Base-by-base conservation (phyloP, 2,329 filamentous ascomycete genomes). In the Alternaria rosae region DNA sequence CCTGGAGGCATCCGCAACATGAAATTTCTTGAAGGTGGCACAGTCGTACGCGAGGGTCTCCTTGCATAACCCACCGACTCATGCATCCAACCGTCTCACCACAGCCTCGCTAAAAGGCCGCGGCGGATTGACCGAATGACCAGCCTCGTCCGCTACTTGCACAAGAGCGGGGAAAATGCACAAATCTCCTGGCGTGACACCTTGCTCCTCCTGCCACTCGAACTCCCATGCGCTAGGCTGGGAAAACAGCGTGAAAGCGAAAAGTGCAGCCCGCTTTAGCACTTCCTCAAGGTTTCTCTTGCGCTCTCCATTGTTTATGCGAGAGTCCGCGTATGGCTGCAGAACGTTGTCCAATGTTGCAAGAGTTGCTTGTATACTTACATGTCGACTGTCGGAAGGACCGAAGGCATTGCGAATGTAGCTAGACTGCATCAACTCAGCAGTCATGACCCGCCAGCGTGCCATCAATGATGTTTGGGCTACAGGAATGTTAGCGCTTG, bases 111-210 rank as follows among this genome's bases (percentile, higher is more conserved):
- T 76, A 48, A 78, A 77, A 2, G 67, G 61, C 15, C 73, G 61
- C 11, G 77, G 74, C 23, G 71, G 70, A 11, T 42, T 66, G n/a
- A 77, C 47, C n/a, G 54, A 38, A 45, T 71, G 62, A 2, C 75
- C 75, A 11, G 63, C 55, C 32, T 79, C 78, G 44, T 79, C 72
- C 17, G 67, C 62, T 2, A 75, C 52, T 55, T 79, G 76, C 42
- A 78, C 57, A 50, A 80, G 68, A 10, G 74, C 75, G 8, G 78
- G 78, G 44, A 78, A 79, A 12, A 78, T 69, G 52, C 76, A 76
- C 3, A 79, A 51, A 20, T 70, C 74, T 9, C 74, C 74, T 9
- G 72, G 66, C 43, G 70, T 67, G 10, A 68, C 66, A 20, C 53
- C 58, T 11, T 69, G 56, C 4, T 69, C 64, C 38, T 69, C 66